These are phyloP conservation scores for Fistulifera pelliculosa DNA, from an alignment of 108 stramenopile species.

Conservation along the genomic window DNA sequence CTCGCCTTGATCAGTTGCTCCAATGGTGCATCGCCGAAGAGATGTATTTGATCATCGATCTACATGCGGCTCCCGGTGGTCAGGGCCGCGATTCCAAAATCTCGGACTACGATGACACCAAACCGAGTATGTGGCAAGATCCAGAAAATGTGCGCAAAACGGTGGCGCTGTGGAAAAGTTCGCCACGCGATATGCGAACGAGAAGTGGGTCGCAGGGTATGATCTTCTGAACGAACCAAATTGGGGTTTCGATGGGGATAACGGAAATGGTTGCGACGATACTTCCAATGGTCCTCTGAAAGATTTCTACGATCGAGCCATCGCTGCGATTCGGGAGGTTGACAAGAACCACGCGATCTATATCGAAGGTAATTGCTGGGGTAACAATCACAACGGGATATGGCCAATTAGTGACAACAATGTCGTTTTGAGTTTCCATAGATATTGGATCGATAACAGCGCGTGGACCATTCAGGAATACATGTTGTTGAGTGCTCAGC, in stretches of 20 bases:
- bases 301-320: neutral
- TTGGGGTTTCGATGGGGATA: neutral
- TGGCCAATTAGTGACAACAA: neutral
- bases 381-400: constrained; percentile 1
- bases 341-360: neutral
- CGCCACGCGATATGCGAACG: neutral
- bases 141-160: constrained; percentile 4
- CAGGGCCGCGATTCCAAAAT: constrained; percentile 1
- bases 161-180: neutral
- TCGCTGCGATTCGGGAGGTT: neutral
- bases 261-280: constrained; percentile 1
- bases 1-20: neutral
- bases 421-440: constrained; percentile 1
- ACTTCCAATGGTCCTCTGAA: neutral
- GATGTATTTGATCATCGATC: neutral
- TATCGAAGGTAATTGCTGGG: constrained; percentile 2
- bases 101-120: neutral
- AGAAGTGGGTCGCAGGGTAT: neutral
- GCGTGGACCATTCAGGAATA: neutral
- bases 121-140: neutral
- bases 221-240: constrained; percentile 1
- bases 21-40: neutral
- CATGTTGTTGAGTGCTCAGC: neutral
- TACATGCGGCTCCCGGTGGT: constrained; percentile 3
- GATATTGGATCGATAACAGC: constrained; percentile 1